Base-by-base conservation (phyloP, 257 asterid genomes). In the Coffea eugenioides region DNA sequence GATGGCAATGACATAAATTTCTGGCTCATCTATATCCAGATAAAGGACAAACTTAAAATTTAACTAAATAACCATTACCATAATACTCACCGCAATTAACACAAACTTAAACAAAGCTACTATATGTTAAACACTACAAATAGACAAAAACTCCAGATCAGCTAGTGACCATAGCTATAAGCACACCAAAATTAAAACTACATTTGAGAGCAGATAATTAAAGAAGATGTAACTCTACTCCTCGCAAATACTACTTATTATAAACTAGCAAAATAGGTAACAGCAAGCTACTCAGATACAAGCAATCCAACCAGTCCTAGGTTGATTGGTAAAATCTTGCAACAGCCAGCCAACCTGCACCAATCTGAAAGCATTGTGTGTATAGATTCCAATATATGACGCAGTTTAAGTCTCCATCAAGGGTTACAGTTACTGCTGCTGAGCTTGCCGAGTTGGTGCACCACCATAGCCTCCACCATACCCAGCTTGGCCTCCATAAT, bases 381-480 rank as follows among this genome's bases (percentile, higher is more conserved):
- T 48, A 66, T 71, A 79, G 74, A 80, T 86, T 79, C 88, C 84
- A 77, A 62, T 52, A 43, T 65, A 69, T 21, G 78, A 66, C 59
- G 77, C 74, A 61, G 71, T 74, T 70, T 59, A 71, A 25, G 72
- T 74, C 62, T 51, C 21, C 57, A 46, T 12, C 1, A 76, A 57
- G 73, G 72, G 71, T 48, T 71, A 61, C 78, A 84, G 12, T 82
- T 87, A 88, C 92, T 88, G 90, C 84, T 85, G 88, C 83, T 84
- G 91, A 81, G 88, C 85, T 82, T 82, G 91, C 77, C 92, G 86
- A 85, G 86, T 59, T 39, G 88, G 83, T 34, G 85, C 88, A 62
- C 89, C 78, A 74, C 93, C 94, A 83, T 90, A 88, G 64, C 90
- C 91, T 34, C 93, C 96, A 74, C 93, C 93, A 83, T 89, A 89